phyloP scores from a whole-genome alignment of 2,329 filamentous ascomycete genomes.

The Pyrenochaeta sp. region DNA sequence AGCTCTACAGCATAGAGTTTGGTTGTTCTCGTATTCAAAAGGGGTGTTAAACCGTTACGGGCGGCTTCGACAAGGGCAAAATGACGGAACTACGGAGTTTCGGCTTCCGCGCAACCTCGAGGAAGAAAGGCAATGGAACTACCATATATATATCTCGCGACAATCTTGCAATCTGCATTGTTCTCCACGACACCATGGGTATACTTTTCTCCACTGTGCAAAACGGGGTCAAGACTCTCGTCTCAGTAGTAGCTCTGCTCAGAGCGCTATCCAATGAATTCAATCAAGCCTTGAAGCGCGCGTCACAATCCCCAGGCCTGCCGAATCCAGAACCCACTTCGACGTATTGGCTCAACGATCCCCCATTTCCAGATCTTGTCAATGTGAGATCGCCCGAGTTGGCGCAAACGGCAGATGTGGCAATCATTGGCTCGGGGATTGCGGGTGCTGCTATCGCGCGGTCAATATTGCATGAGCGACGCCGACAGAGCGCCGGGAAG shows the following conservation, averaged over 20 bases:
- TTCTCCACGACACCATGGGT: too few species aligned
- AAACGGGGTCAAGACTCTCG: background rate
- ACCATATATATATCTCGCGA: too few species aligned
- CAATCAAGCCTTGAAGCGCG: constrained; percentile 12
- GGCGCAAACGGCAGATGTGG: constrained; percentile 56
- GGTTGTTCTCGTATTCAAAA: too few species aligned
- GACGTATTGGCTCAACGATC: constrained; percentile 15
- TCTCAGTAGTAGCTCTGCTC: background rate
- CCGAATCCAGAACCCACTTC: constrained; percentile 6
- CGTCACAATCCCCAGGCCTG: constrained; percentile 14
- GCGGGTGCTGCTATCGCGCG: constrained; percentile 56
- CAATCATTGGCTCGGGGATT: constrained; percentile 66
- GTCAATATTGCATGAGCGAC: constrained; percentile 36
- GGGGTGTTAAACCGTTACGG: too few species aligned
- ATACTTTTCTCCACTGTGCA: background rate
- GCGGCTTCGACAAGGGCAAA: too few species aligned
- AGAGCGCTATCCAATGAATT: constrained; percentile 10
- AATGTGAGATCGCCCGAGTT: constrained; percentile 4
- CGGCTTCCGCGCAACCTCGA: too few species aligned
- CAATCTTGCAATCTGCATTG: too few species aligned
- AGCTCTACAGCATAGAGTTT: too few species aligned
- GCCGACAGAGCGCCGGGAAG: background rate
- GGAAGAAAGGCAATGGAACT: too few species aligned
- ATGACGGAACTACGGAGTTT: too few species aligned
- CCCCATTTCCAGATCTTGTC: constrained; percentile 12